Evolutionary conservation across 192 early-diverging fungal genomes (phyloP).

Genomic region (Backusella psychrophila): DNA sequence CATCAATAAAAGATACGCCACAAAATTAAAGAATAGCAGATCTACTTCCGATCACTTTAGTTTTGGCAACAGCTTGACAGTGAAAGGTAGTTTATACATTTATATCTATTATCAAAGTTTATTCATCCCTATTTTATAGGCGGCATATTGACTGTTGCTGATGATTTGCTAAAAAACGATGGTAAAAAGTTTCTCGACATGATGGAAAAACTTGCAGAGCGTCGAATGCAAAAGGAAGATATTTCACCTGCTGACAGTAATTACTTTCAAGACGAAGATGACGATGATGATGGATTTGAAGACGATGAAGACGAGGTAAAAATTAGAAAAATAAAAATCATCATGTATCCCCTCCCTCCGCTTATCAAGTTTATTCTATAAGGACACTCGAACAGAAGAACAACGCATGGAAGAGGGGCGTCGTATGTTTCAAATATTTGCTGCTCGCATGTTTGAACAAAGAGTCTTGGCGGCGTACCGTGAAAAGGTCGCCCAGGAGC

Average conservation of each 20-base stretch:
- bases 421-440: constrained; percentile 94
- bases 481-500: constrained; percentile 90
- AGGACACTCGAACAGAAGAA: constrained; percentile 76
- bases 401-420: constrained; percentile 91
- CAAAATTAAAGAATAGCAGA: neutral
- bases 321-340: constrained; percentile 12
- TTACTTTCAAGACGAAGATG: constrained; percentile 2
- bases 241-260: neutral
- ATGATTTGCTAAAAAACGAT: constrained; percentile 89
- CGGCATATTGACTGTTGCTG: constrained; percentile 71
- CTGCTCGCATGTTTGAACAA: constrained; percentile 96
- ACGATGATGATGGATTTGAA: neutral
- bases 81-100: constrained; percentile 63
- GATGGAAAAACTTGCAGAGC: constrained; percentile 95
- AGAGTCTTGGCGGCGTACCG: constrained; percentile 90
- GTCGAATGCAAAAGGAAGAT: constrained; percentile 72
- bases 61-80: constrained; percentile 76
- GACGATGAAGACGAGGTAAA: constrained; percentile 48
- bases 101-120: too few relatives aligned
- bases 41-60: constrained; percentile 45
- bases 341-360: too few relatives aligned
- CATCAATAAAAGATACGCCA: neutral
- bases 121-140: constrained; percentile 20
- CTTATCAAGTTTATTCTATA: too few relatives aligned
- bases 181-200: constrained; percentile 95